Evolutionary conservation across 371 early-diverging fungal genomes (phyloP).

Genomic region (Mucor irregularis): DNA sequence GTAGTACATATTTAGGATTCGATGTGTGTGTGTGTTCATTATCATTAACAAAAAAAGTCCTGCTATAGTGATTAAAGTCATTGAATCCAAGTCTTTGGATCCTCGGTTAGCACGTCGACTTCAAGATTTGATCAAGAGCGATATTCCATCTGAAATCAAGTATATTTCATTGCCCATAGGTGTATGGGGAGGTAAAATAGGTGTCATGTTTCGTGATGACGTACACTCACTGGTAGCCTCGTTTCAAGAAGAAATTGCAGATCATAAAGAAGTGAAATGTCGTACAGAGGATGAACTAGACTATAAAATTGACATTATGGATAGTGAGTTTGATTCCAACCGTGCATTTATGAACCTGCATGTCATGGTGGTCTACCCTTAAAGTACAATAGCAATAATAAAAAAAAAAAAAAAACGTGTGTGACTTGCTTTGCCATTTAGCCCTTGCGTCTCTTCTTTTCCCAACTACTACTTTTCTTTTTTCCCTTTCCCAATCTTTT

Average conservation of each 20-base stretch:
- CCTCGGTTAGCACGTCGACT: constrained; percentile 40
- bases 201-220: constrained; percentile 47
- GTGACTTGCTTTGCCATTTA: neutral
- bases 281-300: constrained; percentile 29
- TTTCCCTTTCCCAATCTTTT: neutral
- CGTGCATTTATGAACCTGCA: constrained; percentile 47
- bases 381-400: neutral
- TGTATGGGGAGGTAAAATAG: constrained; percentile 46
- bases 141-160: constrained; percentile 12
- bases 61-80: constrained; percentile 33
- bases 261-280: constrained; percentile 2
- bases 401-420: neutral
- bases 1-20: neutral
- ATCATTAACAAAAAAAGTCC: neutral
- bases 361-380: constrained; percentile 6
- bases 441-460: neutral
- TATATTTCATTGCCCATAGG: constrained; percentile 47
- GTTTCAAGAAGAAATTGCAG: constrained; percentile 12
- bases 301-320: constrained; percentile 25
- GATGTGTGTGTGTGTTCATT: neutral
- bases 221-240: constrained; percentile 30
- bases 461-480: neutral
- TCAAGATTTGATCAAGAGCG: constrained; percentile 24
- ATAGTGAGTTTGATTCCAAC: constrained; percentile 38
- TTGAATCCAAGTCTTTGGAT: constrained; percentile 31